phyloP scores from a whole-genome alignment of 768 basidiomycete species.

The Scleroderma bovista region DNA sequence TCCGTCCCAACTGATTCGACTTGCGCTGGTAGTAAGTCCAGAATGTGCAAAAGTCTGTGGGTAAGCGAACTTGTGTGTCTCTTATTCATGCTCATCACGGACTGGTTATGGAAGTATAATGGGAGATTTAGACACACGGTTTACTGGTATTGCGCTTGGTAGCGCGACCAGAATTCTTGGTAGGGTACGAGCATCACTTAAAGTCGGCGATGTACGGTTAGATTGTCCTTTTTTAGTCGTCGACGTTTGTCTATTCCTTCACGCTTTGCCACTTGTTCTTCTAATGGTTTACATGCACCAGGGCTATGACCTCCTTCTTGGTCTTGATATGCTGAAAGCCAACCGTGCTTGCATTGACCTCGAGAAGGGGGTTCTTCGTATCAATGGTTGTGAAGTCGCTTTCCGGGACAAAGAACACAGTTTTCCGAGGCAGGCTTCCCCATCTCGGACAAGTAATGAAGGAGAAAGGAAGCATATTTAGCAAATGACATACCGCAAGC shows the following conservation, averaged over 20 bases:
- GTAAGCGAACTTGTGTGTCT: slow-evolving; percentile 35
- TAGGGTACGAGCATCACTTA: slow-evolving; percentile 86
- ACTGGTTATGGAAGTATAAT: slow-evolving; percentile 57
- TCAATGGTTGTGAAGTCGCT: slow-evolving; percentile 83
- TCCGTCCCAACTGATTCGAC: slow-evolving; percentile 1
- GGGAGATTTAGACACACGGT: slow-evolving; percentile 85
- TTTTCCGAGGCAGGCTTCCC: too few species aligned
- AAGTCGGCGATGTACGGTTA: slow-evolving; percentile 75
- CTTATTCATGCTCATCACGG: slow-evolving; percentile 1
- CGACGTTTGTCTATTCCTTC: slow-evolving; percentile 50
- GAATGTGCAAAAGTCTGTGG: slow-evolving; percentile 89
- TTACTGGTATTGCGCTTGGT: slow-evolving; percentile 84
- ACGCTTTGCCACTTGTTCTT: not conserved
- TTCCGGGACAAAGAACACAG: slow-evolving; percentile 41
- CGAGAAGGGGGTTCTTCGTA: slow-evolving; percentile 81
- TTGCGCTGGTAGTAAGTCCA: slow-evolving; percentile 66
- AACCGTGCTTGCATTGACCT: slow-evolving; percentile 97
- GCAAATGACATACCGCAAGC: too few species aligned
- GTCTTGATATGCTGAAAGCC: slow-evolving; percentile 98
- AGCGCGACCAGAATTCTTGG: slow-evolving; percentile 95
- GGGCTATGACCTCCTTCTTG: slow-evolving; percentile 95
- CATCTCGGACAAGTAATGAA: too few species aligned
- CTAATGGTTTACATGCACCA: not conserved
- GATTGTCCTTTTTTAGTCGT: slow-evolving; percentile 93
- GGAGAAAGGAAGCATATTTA: too few species aligned